Percentiles rank a stretch among this genome's conserved stretches.
These are phyloP conservation scores for Penicillium sp. DNA, from an alignment of 2,329 filamentous ascomycete species.

Conservation along the genomic window DNA sequence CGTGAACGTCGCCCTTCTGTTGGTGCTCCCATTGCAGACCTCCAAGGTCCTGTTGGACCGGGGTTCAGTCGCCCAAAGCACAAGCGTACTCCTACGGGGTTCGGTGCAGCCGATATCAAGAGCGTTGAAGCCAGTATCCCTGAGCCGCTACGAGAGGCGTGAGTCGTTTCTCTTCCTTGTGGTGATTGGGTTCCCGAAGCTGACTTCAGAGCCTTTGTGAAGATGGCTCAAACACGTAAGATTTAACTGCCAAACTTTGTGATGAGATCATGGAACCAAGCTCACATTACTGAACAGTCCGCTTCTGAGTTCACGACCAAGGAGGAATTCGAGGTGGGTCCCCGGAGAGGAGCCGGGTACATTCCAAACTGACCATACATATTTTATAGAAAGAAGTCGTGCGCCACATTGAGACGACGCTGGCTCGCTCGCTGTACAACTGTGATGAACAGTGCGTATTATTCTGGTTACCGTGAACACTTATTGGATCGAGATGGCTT, in stretches of 20 bases:
- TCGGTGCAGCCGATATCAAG: slow-evolving; percentile 89
- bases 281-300: slow-evolving; percentile 45
- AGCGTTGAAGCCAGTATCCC: slow-evolving; percentile 88
- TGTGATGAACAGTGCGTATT: slow-evolving; percentile 74
- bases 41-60: slow-evolving; percentile 82
- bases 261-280: not conserved
- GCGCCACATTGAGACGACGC: slow-evolving; percentile 91
- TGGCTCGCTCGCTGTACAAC: slow-evolving; percentile 96
- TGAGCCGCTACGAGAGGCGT: slow-evolving; percentile 81
- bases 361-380: slow-evolving; percentile 7
- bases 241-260: not conserved
- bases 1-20: slow-evolving; percentile 80
- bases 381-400: slow-evolving; percentile 72
- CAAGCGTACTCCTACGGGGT: slow-evolving; percentile 93
- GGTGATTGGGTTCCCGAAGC: slow-evolving; percentile 6
- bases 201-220: slow-evolving; percentile 17
- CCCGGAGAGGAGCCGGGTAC: not conserved
- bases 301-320: slow-evolving; percentile 71
- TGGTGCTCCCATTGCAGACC: slow-evolving; percentile 80
- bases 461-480: not conserved
- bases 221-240: slow-evolving; percentile 64
- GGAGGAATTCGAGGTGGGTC: slow-evolving; percentile 70
- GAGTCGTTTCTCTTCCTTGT: slow-evolving; percentile 48
- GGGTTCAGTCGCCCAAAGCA: slow-evolving; percentile 90
- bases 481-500: not conserved